phyloP scores from a whole-genome alignment of 2,329 filamentous ascomycete species.

The Sporothrix pseudoabietina region DNA sequence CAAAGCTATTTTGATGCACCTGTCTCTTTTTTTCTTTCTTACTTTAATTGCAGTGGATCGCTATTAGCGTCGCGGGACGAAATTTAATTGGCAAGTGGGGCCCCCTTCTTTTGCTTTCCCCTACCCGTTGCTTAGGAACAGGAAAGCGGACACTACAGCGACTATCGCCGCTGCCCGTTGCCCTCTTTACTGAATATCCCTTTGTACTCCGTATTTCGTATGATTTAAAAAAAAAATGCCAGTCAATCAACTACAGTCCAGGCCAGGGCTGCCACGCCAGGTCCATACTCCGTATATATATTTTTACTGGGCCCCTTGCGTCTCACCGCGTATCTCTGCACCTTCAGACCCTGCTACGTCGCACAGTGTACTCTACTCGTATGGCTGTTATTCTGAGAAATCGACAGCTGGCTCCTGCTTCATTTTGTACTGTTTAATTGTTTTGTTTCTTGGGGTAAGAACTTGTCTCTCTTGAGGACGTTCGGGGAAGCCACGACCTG shows the following conservation, averaged over 20 bases:
- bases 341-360: not conserved
- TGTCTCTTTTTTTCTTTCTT: not conserved
- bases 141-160: slow-evolving; percentile 20
- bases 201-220: no score
- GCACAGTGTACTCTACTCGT: not conserved
- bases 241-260: not conserved
- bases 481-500: slow-evolving; percentile 1
- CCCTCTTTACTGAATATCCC: not conserved
- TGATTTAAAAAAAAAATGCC: not conserved
- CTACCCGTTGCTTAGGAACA: slow-evolving; percentile 28
- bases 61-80: slow-evolving; percentile 34
- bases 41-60: slow-evolving; percentile 37
- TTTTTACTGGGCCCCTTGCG: not conserved
- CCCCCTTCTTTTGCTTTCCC: slow-evolving; percentile 13
- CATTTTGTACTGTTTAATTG: not conserved
- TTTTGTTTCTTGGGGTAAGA: not conserved
- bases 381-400: not conserved
- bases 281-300: no score
- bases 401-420: not conserved
- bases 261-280: not conserved
- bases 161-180: not conserved
- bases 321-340: not conserved
- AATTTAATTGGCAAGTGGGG: slow-evolving; percentile 34
- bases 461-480: not conserved
- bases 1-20: slow-evolving; percentile 14